Evolutionary conservation across 306 rosid genomes (phyloP), one percentile per base, ranked within the genome.

Genomic region (Cicer arietinum): DNA sequence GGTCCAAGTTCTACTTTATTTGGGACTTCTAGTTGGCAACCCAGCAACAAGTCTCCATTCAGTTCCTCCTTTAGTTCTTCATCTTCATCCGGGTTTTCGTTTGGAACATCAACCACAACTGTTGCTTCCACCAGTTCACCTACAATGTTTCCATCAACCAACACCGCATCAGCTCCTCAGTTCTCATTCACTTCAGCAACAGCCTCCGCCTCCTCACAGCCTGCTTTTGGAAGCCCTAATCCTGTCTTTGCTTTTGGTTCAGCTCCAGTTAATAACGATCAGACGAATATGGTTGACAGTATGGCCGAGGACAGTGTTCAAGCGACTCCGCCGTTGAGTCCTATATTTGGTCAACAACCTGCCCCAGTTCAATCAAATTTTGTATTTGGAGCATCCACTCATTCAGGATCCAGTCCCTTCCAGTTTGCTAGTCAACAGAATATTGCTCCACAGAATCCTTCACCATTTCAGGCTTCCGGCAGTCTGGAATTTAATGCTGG

Each of bases 221-320:
- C 96, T 61, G 83, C 82, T 20, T 89, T 94, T 77, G 90, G 85
- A 52, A 89, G 46, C 61, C 56, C 88, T 10, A 87, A 58, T 71
- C 48, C 86, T 35, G 70, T n/a, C 39, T 89, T 84, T 10, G 0
- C 76, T 17, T 84, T 88, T 52, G 71, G 82, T 84, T 77, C 94
- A 52, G 64, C 86, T 37, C 48, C 91, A 30, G 85, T 77, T 65
- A 90, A 84, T 86, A 90, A 81, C 79, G 88, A 85, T 66, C 97
- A 94, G 82, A 86, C 76, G 88, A 85, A 69, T 64, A 88, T 90
- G 96, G 97, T 86, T 80, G 97, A 94, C 80, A 89, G 93, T 83
- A 92, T 94, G 97, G 95, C 97, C 1, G 99, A 94, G 80, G 99
- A 91, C 81, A 87, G 84, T 12, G 63, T 87, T 63, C 92, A 87